Evolutionary conservation across 208 protist genomes (phyloP), one percentile per base, ranked within the genome.

Genomic region (Lotmaria passim): DNA sequence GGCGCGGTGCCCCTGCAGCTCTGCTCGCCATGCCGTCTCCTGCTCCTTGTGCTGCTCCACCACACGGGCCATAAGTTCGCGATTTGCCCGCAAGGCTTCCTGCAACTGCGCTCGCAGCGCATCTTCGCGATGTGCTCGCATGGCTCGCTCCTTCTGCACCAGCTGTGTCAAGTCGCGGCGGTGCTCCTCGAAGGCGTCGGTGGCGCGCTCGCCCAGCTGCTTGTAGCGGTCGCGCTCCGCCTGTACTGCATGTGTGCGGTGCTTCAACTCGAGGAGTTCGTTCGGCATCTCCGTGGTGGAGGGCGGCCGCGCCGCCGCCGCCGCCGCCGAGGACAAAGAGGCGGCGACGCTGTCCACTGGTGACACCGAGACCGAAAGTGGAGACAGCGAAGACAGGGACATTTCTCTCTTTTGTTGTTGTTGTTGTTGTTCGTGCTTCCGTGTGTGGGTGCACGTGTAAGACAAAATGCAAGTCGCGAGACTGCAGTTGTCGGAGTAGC

Each of bases 131-230:
- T 75, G 70, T 11, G 64, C 52, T n/a, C 77, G 74, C 6, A 91
- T 65, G 47, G 85, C 86, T 5, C 81, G 86, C 66, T 93, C 86
- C 65, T 85, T 91, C 48, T 90, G 82, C 34, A 68, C 53, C 11
- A 96, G 81, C 34, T 82, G 81, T 19, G 79, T 87, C 24, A 96
- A 72, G 38, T 96, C 87, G 39, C 74, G 65, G 0, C 91, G 83
- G 79, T 96, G 91, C 48, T 70, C 69, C 24, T 89, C 85, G 43
- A 92, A 93, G 43, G 77, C 81, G 30, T 69, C 60, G 39, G 77
- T 34, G 28, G 87, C 78, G 48, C 75, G 77, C 21, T 43, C 21
- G 60, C 66, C 71, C n/a, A 96, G 69, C 2, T 58, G 55, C 5
- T 30, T 33, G 65, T 79, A 90, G 72, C 85, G 69, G 43, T 83